phyloP scores from a whole-genome alignment of 768 basidiomycete genomes.

The Amanita exitialis region DNA sequence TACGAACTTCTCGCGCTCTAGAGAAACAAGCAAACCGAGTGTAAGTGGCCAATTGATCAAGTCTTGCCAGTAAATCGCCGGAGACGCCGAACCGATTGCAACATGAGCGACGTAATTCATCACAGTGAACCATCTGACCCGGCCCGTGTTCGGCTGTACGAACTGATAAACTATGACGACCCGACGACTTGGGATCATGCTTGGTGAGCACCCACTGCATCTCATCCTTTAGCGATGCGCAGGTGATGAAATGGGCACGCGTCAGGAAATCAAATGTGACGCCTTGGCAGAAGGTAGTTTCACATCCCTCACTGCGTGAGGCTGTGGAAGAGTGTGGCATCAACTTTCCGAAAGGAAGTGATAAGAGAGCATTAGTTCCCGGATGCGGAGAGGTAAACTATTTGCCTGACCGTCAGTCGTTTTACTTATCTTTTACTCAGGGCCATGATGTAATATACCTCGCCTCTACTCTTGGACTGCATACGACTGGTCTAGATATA shows the following conservation, averaged over 20 bases:
- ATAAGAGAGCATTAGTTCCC: not conserved
- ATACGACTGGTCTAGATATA: slow-evolving; percentile 47
- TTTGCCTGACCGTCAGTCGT: too few species aligned
- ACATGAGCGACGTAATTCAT: not conserved
- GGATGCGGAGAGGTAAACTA: slow-evolving; percentile 2
- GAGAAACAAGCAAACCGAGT: too few species aligned
- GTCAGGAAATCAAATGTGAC: not conserved
- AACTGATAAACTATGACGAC: not conserved
- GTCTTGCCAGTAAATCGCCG: too few species aligned
- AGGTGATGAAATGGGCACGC: too few species aligned
- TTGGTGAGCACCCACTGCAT: not conserved
- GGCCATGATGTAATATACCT: slow-evolving; percentile 54
- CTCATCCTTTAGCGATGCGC: too few species aligned
- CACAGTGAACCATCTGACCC: not conserved
- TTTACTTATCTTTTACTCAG: slow-evolving; percentile 17
- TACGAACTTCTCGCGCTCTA: too few species aligned
- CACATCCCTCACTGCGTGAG: not conserved
- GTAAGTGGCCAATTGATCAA: too few species aligned
- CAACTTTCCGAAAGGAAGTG: slow-evolving; percentile 1
- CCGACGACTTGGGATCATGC: not conserved
- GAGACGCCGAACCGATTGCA: too few species aligned
- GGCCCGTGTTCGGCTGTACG: not conserved
- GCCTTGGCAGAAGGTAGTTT: not conserved
- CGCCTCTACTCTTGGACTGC: slow-evolving; percentile 35
- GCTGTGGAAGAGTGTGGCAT: not conserved